phyloP scores from a whole-genome alignment of 129 eudicot species.

The Lonicera japonica region DNA sequence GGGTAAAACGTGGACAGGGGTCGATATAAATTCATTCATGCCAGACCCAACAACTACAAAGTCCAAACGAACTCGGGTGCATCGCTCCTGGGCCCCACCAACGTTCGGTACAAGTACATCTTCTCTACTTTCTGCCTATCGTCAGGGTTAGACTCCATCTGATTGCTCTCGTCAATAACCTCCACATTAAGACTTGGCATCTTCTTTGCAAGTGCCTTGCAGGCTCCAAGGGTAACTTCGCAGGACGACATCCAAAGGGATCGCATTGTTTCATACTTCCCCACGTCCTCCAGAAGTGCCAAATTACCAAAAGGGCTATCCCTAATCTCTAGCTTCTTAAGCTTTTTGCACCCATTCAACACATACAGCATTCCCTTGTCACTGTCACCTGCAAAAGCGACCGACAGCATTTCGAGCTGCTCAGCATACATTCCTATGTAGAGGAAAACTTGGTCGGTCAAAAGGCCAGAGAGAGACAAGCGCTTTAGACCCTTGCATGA shows the following conservation, averaged over 20 bases:
- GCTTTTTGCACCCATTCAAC: conserved; percentile 71
- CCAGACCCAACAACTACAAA: conserved; percentile 20
- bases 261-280: conserved; percentile 60
- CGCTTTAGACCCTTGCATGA: conserved; percentile 64
- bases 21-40: neutral
- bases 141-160: conserved; percentile 26
- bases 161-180: conserved; percentile 43
- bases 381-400: conserved; percentile 68
- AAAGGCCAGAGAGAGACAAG: conserved; percentile 62
- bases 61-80: conserved; percentile 64
- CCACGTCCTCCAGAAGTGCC: conserved; percentile 50
- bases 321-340: conserved; percentile 56
- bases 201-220: conserved; percentile 46
- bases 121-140: conserved; percentile 46
- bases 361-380: conserved; percentile 64
- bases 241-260: conserved; percentile 78
- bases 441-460: conserved; percentile 64
- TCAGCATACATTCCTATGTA: conserved; percentile 84
- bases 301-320: conserved; percentile 35
- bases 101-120: conserved; percentile 55
- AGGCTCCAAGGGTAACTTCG: conserved; percentile 50
- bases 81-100: conserved; percentile 54
- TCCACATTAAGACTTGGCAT: conserved; percentile 60
- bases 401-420: conserved; percentile 64
- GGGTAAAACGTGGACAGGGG: neutral